A percentile compares a stretch with the other conserved stretches of the same genome.
Conservation (phyloP, 768 basidiomycete genomes). For the Rhodotorula toruloides region DNA sequence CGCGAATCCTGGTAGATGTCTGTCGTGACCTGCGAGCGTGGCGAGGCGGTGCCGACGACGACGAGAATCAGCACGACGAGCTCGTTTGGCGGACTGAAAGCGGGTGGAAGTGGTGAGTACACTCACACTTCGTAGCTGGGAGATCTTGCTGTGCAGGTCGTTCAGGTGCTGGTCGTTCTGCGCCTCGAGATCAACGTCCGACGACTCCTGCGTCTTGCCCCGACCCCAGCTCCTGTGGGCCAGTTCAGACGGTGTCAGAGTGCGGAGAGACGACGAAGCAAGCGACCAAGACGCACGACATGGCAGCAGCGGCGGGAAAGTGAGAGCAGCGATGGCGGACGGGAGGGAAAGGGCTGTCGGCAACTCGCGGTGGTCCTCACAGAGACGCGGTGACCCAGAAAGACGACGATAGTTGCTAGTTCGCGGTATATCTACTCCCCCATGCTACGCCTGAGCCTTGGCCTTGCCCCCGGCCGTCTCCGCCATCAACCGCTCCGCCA, state of each 20-base stretch:
- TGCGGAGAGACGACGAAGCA: not conserved
- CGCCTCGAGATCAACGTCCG: conserved; percentile 36
- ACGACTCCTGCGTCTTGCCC: conserved; percentile 14
- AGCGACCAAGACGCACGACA: conserved; percentile 1
- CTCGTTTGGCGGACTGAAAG: not conserved
- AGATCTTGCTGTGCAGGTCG: conserved; percentile 42
- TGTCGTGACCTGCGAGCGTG: conserved; percentile 37
- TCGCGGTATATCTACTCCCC: not conserved
- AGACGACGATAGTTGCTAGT: not conserved
- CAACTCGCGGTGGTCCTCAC: not conserved
- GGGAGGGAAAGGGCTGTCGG: no score
- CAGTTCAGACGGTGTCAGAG: not conserved
- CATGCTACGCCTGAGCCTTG: no score
- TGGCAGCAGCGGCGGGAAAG: not conserved
- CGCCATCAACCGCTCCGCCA: conserved; percentile 7
- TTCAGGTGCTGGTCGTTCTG: conserved; percentile 44
- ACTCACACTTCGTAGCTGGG: conserved; percentile 41
- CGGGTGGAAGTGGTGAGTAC: not conserved
- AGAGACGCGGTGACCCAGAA: not conserved
- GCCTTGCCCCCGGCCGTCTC: not conserved
- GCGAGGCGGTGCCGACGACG: not conserved
- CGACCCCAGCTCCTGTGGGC: not conserved
- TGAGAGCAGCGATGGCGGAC: not conserved
- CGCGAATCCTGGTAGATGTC: conserved; percentile 43
- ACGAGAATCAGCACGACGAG: not conserved